phyloP scores from a whole-genome alignment of 169 alveolate species.

The Babesia ovis region DNA sequence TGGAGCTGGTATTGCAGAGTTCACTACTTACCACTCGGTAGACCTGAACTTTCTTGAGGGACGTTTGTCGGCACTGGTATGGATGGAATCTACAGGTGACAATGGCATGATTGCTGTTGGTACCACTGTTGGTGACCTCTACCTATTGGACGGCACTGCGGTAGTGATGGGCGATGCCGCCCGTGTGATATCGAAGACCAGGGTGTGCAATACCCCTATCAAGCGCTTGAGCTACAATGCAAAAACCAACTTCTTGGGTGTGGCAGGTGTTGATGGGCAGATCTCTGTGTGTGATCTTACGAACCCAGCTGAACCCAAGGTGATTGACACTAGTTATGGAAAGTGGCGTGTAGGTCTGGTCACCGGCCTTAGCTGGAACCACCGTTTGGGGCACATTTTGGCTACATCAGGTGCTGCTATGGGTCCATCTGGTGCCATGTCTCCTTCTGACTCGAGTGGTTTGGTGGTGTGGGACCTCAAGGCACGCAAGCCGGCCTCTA shows the following conservation, averaged over 20 bases:
- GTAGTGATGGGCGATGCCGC: constrained; percentile 32
- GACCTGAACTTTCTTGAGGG: constrained; percentile 20
- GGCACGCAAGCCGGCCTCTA: constrained; percentile 79
- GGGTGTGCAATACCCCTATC: constrained; percentile 49
- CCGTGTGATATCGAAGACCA: constrained; percentile 14
- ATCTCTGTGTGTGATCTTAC: constrained; percentile 46
- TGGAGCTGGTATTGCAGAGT: constrained; percentile 55
- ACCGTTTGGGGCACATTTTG: constrained; percentile 79
- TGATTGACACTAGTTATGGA: constrained; percentile 54
- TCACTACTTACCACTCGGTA: constrained; percentile 40
- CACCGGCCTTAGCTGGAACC: constrained; percentile 77
- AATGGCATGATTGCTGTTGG: constrained; percentile 47
- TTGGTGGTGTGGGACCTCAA: constrained; percentile 84
- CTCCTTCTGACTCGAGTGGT: constrained; percentile 77
- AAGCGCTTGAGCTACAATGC: constrained; percentile 48
- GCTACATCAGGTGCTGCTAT: constrained; percentile 71
- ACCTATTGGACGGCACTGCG: constrained; percentile 42
- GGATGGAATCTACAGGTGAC: constrained; percentile 46
- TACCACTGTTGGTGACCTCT: constrained; percentile 49
- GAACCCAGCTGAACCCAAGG: constrained; percentile 35
- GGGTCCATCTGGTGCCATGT: constrained; percentile 25
- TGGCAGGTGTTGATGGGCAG: constrained; percentile 66
- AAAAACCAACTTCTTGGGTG: constrained; percentile 60
- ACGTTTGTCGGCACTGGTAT: constrained; percentile 33
- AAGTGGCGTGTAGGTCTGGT: constrained; percentile 69